Evolutionary conservation across 768 basidiomycete species (phyloP).

Genomic region (Suillus lakei): DNA sequence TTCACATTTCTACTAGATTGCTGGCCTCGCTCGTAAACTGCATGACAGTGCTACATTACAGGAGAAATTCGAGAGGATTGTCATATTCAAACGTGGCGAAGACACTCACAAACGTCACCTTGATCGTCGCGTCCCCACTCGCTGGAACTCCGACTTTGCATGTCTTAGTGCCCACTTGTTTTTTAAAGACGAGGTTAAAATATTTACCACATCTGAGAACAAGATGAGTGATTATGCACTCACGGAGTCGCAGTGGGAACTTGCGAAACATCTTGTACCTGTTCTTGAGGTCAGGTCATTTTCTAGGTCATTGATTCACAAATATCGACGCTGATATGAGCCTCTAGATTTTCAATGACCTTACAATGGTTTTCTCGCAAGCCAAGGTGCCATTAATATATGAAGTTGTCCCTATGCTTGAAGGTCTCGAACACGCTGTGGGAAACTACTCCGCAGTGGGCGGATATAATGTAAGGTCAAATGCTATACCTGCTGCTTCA

Average conservation of each 20-base stretch:
- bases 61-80: constrained; percentile 30
- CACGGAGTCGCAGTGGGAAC: constrained; percentile 27
- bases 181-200: constrained; percentile 27
- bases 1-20: constrained; percentile 19
- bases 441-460: too few species aligned
- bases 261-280: constrained; percentile 16
- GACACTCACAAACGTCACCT: constrained; percentile 21
- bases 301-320: too few species aligned
- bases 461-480: too few species aligned
- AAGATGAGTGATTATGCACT: constrained; percentile 26
- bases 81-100: background rate
- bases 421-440: constrained; percentile 17
- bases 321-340: too few species aligned
- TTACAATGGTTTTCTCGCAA: constrained; percentile 31
- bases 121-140: constrained; percentile 30
- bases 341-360: constrained; percentile 24
- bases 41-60: constrained; percentile 30
- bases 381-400: constrained; percentile 19
- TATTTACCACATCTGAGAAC: constrained; percentile 21
- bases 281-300: too few species aligned
- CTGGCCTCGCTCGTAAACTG: constrained; percentile 30
- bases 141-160: constrained; percentile 36
- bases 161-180: constrained; percentile 32
- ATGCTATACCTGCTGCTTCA: too few species aligned
- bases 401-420: constrained; percentile 21